These are phyloP conservation scores for Cladosporium sp. DNA, from an alignment of 2,329 filamentous ascomycete genomes.

Conservation along the genomic window DNA sequence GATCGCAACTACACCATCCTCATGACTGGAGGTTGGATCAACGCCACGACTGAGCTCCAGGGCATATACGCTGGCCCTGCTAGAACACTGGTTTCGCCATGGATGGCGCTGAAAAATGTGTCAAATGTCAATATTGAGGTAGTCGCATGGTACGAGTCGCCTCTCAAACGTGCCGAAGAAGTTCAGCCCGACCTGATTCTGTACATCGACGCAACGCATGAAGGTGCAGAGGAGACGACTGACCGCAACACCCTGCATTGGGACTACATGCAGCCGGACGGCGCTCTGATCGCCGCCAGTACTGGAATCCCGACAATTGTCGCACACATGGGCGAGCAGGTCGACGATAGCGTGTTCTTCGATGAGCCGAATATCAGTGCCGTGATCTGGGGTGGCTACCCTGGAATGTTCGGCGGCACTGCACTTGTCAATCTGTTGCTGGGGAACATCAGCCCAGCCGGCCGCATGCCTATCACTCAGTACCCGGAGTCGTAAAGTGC, in stretches of 20 bases:
- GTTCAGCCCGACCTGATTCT: background rate
- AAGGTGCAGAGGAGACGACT: slow-evolving; percentile 2
- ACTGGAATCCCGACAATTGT: slow-evolving; percentile 38
- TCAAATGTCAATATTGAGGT: background rate
- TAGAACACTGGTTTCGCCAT: background rate
- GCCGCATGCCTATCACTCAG: slow-evolving; percentile 34
- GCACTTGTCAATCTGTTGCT: slow-evolving; percentile 40
- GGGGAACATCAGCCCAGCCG: slow-evolving; percentile 38
- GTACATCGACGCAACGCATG: background rate
- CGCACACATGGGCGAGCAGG: slow-evolving; percentile 35
- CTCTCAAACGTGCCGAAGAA: background rate
- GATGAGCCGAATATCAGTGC: slow-evolving; percentile 37
- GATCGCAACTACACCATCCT: slow-evolving; percentile 14
- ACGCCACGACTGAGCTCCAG: slow-evolving; percentile 25
- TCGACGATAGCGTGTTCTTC: slow-evolving; percentile 39
- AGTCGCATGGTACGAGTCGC: slow-evolving; percentile 3
- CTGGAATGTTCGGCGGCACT: slow-evolving; percentile 41
- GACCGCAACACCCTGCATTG: slow-evolving; percentile 4
- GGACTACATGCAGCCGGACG: slow-evolving; percentile 4
- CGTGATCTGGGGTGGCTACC: slow-evolving; percentile 41
- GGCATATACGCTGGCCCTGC: slow-evolving; percentile 46
- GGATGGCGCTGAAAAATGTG: slow-evolving; percentile 4
- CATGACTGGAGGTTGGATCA: slow-evolving; percentile 5
- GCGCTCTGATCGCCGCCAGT: slow-evolving; percentile 16
- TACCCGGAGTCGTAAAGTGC: slow-evolving; percentile 36